A percentile compares a stretch with the other conserved stretches of the same genome.
Conservation (phyloP, 768 basidiomycete species). For the Boletus bicolor region DNA sequence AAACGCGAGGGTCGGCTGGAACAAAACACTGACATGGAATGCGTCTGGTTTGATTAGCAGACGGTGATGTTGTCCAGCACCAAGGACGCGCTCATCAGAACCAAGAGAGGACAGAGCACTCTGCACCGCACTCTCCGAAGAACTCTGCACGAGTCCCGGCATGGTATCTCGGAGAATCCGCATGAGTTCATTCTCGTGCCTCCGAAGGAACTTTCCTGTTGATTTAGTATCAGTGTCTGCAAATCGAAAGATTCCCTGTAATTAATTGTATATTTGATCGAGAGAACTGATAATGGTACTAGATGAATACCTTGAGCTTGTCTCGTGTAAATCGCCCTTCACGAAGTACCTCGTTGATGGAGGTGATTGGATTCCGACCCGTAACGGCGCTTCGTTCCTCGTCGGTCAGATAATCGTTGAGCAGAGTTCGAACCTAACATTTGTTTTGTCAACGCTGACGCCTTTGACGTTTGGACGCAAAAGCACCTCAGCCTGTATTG, state of each 20-base stretch:
- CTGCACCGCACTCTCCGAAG: slow-evolving; percentile 61
- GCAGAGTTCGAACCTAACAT: slow-evolving; percentile 71
- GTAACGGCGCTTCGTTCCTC: slow-evolving; percentile 78
- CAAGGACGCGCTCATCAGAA: slow-evolving; percentile 71
- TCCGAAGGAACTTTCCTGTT: slow-evolving; percentile 61
- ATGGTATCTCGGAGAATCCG: slow-evolving; percentile 84
- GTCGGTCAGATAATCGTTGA: slow-evolving; percentile 89
- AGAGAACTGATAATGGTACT: not conserved
- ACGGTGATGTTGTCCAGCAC: slow-evolving; percentile 76
- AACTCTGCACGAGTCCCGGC: slow-evolving; percentile 83
- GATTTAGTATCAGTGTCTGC: slow-evolving; percentile 82
- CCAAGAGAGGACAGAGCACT: slow-evolving; percentile 55
- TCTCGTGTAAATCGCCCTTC: slow-evolving; percentile 80
- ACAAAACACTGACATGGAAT: slow-evolving; percentile 92
- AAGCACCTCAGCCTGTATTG: slow-evolving; percentile 82
- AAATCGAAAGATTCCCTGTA: slow-evolving; percentile 85
- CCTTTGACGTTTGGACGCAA: not conserved
- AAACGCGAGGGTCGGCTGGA: slow-evolving; percentile 89
- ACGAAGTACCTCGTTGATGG: slow-evolving; percentile 90
- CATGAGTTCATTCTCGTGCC: slow-evolving; percentile 82
- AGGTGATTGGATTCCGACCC: slow-evolving; percentile 83
- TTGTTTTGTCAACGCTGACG: slow-evolving; percentile 2
- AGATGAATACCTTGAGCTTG: slow-evolving; percentile 59
- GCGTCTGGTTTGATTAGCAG: slow-evolving; percentile 86
- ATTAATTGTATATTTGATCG: not conserved